Percentiles rank a stretch among this genome's conserved stretches.
These are phyloP conservation scores for Craterostigma plantagineum DNA, from an alignment of 257 asterid genomes.

Conservation along the genomic window DNA sequence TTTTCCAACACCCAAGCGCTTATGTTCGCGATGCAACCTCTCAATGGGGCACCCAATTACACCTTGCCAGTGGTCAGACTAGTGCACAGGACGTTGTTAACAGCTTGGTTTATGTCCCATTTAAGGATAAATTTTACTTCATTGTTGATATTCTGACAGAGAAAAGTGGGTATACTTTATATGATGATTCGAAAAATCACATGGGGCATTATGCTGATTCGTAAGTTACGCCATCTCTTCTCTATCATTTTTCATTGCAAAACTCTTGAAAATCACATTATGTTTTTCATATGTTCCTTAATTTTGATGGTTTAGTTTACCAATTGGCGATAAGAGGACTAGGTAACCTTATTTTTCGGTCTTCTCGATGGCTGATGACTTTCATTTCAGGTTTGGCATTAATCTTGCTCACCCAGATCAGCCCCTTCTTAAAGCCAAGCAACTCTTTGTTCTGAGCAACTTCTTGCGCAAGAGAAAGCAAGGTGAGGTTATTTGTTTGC, in stretches of 20 bases:
- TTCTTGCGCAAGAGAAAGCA: constrained; percentile 67
- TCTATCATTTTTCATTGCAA: constrained; percentile 9
- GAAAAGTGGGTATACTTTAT: constrained; percentile 36
- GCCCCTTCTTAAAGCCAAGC: constrained; percentile 82
- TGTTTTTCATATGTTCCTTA: constrained; percentile 6
- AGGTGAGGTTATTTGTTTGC: constrained; percentile 32
- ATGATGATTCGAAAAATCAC: constrained; percentile 35
- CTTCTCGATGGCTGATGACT: no score
- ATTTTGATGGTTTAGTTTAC: constrained; percentile 1
- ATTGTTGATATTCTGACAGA: constrained; percentile 43
- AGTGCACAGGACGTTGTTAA: constrained; percentile 35
- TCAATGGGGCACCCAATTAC: constrained; percentile 22
- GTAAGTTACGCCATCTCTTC: constrained; percentile 27
- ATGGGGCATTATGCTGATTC: constrained; percentile 43
- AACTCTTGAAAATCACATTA: constrained; percentile 5
- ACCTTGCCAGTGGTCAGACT: constrained; percentile 59
- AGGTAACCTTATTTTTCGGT: no score
- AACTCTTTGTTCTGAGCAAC: constrained; percentile 69
- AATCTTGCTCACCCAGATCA: constrained; percentile 60
- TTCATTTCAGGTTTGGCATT: constrained; percentile 18
- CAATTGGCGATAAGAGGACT: no score
- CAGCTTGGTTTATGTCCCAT: constrained; percentile 82
- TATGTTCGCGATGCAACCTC: constrained; percentile 16
- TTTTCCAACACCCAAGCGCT: constrained; percentile 29
- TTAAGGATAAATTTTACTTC: constrained; percentile 55